Conservation (phyloP, 2,329 filamentous ascomycete species). For the Verticillium isaacii region DNA sequence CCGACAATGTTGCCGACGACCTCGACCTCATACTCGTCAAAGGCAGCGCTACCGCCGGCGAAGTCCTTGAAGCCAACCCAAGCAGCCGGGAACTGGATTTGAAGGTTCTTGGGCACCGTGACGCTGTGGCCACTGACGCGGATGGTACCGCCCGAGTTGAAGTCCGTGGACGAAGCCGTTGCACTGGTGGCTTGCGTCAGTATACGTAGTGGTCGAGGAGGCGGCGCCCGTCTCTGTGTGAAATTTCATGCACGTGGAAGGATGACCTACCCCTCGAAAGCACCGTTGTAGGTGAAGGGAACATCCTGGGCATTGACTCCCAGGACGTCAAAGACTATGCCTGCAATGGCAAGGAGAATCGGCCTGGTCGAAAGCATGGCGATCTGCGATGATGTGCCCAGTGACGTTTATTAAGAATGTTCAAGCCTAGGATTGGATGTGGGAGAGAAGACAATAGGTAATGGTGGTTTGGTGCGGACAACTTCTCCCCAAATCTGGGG, state of each 20-base stretch:
- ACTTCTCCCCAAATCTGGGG: not conserved
- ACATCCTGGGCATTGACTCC: constrained; percentile 7
- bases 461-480: not conserved
- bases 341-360: constrained; percentile 2
- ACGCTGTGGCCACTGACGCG: constrained; percentile 38
- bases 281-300: constrained; percentile 8
- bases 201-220: not conserved
- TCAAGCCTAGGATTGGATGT: not conserved
- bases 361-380: constrained; percentile 2
- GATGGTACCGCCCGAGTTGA: constrained; percentile 41
- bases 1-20: constrained; percentile 32
- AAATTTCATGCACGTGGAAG: not conserved
- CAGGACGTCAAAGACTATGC: not conserved
- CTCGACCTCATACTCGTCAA: constrained; percentile 3
- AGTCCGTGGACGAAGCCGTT: constrained; percentile 24
- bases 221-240: not conserved
- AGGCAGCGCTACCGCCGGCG: constrained; percentile 11
- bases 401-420: not conserved
- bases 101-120: constrained; percentile 42
- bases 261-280: constrained; percentile 7
- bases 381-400: not conserved
- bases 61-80: constrained; percentile 38
- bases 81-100: constrained; percentile 42
- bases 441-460: not conserved
- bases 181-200: constrained; percentile 14